These are phyloP conservation scores for Aspergillus tubingensis DNA, from an alignment of 2,329 filamentous ascomycete species.

Conservation along the genomic window DNA sequence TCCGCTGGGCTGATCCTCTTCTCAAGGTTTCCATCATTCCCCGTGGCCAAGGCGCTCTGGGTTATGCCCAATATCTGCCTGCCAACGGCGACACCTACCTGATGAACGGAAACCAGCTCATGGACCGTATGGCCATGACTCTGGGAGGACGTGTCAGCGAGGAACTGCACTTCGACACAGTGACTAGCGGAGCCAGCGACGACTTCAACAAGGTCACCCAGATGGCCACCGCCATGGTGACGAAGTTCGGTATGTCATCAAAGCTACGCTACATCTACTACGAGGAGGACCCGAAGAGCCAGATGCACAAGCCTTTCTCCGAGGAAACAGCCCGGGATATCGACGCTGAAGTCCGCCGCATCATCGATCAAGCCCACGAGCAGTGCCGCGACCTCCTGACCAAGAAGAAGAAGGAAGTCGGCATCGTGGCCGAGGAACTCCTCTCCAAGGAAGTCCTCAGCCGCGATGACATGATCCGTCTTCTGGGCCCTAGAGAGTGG, in stretches of 20 bases:
- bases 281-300: slow-evolving; percentile 71
- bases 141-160: slow-evolving; percentile 93
- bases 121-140: slow-evolving; percentile 99
- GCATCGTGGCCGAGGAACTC: slow-evolving; percentile 88
- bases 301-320: slow-evolving; percentile 91
- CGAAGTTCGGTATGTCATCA: slow-evolving; percentile 97
- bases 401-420: slow-evolving; percentile 85
- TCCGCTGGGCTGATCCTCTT: slow-evolving; percentile 92
- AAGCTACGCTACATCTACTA: slow-evolving; percentile 94
- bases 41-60: slow-evolving; percentile 86
- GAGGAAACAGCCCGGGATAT: slow-evolving; percentile 92
- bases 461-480: slow-evolving; percentile 86
- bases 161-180: slow-evolving; percentile 94
- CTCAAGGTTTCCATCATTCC: slow-evolving; percentile 99
- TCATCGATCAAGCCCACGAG: slow-evolving; percentile 89
- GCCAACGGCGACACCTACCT: slow-evolving; percentile 81
- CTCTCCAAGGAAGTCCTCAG: slow-evolving; percentile 87
- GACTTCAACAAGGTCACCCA: slow-evolving; percentile 98
- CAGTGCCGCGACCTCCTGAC: slow-evolving; percentile 81
- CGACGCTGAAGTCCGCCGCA: slow-evolving; percentile 84
- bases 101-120: slow-evolving; percentile 92
- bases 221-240: slow-evolving; percentile 97
- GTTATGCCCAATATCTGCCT: slow-evolving; percentile 97
- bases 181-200: slow-evolving; percentile 91
- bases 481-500: slow-evolving; percentile 82